Conservation (phyloP, 768 basidiomycete species). For the Thelephora aurantiotincta region DNA sequence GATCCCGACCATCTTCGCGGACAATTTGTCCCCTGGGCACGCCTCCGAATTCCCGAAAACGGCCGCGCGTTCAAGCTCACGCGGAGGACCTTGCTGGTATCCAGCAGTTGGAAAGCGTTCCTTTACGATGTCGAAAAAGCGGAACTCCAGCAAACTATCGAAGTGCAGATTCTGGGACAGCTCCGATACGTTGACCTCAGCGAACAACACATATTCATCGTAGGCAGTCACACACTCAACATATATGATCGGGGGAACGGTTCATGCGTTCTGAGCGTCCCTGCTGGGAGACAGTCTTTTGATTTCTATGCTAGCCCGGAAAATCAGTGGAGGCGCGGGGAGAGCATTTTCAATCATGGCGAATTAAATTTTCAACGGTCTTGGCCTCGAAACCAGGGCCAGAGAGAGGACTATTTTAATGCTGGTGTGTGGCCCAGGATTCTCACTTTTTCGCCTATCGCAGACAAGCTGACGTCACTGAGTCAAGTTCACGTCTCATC, state of each 20-base stretch:
- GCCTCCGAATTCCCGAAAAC: slow-evolving; percentile 31
- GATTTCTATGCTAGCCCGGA: background rate
- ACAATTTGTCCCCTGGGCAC: slow-evolving; percentile 49
- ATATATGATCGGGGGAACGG: slow-evolving; percentile 39
- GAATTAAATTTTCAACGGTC: background rate
- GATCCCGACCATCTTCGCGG: no score
- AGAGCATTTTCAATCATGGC: background rate
- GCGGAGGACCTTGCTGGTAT: slow-evolving; percentile 49
- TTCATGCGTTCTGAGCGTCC: slow-evolving; percentile 24
- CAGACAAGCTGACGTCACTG: background rate
- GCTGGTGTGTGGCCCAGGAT: slow-evolving; percentile 1
- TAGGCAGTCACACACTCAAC: slow-evolving; percentile 32
- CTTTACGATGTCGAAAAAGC: slow-evolving; percentile 50
- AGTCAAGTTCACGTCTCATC: slow-evolving; percentile 23
- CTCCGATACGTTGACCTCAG: slow-evolving; percentile 58
- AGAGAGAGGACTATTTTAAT: slow-evolving; percentile 2
- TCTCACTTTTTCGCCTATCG: background rate
- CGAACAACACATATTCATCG: slow-evolving; percentile 43
- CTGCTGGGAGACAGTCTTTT: background rate
- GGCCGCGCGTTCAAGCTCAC: slow-evolving; percentile 49
- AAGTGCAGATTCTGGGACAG: slow-evolving; percentile 19
- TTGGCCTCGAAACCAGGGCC: background rate
- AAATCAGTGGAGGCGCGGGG: background rate
- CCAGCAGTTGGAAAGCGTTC: slow-evolving; percentile 29
- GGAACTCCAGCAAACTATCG: slow-evolving; percentile 31